Conservation (phyloP, 164 flowering plant genomes). For the Dillenia suffruticosa region DNA sequence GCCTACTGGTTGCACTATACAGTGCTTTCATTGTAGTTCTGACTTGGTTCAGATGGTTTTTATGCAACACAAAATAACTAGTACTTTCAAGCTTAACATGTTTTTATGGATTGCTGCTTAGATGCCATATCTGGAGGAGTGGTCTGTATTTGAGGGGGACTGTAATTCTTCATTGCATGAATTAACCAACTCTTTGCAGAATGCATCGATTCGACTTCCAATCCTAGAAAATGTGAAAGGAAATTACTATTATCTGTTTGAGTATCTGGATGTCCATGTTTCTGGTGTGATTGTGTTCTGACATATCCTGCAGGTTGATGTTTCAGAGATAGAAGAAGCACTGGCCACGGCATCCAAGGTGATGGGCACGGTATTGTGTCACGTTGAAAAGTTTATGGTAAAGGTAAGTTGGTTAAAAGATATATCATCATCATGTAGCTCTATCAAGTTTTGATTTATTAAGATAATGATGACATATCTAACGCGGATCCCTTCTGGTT, state of each 20-base stretch:
- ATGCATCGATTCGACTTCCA: slow-evolving; percentile 60
- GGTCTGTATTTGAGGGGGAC: slow-evolving; percentile 60
- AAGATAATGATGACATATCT: no score
- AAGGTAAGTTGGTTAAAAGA: slow-evolving; percentile 37
- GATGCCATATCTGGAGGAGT: slow-evolving; percentile 69
- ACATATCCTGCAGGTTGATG: slow-evolving; percentile 42
- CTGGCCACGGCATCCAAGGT: slow-evolving; percentile 45
- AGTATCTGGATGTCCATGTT: neutral
- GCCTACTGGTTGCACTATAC: no score
- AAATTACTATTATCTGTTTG: neutral
- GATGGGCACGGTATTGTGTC: slow-evolving; percentile 37
- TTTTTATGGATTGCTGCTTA: slow-evolving; percentile 8
- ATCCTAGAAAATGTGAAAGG: slow-evolving; percentile 43
- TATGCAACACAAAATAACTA: neutral
- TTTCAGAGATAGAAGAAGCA: slow-evolving; percentile 50
- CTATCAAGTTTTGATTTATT: no score
- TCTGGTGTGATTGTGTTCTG: neutral
- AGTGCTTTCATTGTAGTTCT: no score
- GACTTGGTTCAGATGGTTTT: no score
- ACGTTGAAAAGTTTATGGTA: slow-evolving; percentile 38
- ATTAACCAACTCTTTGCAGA: slow-evolving; percentile 47
- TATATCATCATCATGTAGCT: neutral
- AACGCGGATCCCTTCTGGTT: no score
- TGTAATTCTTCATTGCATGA: slow-evolving; percentile 53
- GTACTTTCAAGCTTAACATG: neutral